Conservation (phyloP, 2,329 filamentous ascomycete genomes). For the Aspergillus luchuensis region DNA sequence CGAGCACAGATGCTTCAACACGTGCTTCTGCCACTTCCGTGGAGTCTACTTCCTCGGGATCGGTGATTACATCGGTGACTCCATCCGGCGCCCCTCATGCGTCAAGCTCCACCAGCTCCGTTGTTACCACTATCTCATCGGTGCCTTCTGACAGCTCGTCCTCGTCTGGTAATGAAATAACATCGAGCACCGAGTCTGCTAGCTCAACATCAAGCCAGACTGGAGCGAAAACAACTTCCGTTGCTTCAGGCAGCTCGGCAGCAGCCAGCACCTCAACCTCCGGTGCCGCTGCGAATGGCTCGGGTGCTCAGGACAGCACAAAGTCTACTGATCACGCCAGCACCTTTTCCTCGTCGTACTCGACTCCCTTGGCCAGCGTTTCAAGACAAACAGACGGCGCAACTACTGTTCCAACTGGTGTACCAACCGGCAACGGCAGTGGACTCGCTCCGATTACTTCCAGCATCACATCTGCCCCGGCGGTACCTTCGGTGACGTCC, state of each 20-base stretch:
- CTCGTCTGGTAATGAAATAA: neutral
- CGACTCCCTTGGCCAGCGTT: neutral
- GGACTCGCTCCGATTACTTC: neutral
- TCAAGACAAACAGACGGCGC: neutral
- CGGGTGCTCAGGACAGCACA: neutral
- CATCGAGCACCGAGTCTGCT: neutral
- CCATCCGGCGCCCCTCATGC: neutral
- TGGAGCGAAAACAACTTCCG: neutral
- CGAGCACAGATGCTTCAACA: slow-evolving; percentile 5
- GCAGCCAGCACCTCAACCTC: neutral
- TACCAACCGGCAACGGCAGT: neutral
- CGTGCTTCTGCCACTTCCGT: neutral
- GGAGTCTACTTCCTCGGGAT: slow-evolving; percentile 5
- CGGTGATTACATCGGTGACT: neutral
- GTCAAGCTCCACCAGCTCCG: neutral
- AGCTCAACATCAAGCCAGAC: neutral
- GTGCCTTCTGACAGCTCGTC: neutral
- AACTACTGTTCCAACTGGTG: neutral
- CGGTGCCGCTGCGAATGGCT: neutral
- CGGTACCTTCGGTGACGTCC: neutral
- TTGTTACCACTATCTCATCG: neutral
- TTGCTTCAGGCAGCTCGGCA: neutral
- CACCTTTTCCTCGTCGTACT: neutral
- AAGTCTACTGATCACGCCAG: neutral
- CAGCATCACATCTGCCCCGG: neutral